Base-by-base conservation (phyloP, 2,329 filamentous ascomycete genomes). In the Aspergillus quadrilineatus region DNA sequence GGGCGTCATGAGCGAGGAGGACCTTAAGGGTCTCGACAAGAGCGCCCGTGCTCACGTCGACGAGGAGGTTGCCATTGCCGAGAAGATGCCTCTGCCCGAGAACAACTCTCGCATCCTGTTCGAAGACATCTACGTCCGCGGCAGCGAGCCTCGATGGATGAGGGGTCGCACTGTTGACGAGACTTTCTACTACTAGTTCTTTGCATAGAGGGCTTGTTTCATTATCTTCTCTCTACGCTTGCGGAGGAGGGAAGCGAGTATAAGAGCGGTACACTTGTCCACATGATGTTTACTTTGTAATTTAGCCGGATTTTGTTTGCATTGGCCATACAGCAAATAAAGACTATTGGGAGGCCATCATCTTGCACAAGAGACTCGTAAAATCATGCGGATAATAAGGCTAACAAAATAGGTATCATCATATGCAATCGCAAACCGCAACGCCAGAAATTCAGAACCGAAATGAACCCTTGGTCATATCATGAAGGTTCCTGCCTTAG, bases 21-120 rank as follows among this genome's bases (percentile, higher is more conserved):
- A 97, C 80, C 88, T 99, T 76, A 99, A 99, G 89, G 76, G 77
- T 65, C 87, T 99, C 67, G 94, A 99, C 83, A 97, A 97, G 86
- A 86, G 95, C 71, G 92, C 94, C 15, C 88, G 92, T 73, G 82
- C 79, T 73, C 82, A 87, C 71, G 91, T 99, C 72, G 92, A 94
- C 75, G 87, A 85, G 65, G 93, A 99, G 83, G 93, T 97, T 56
- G 89, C 89, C 60, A 83, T 85, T 69, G 94, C 94, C 53, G 94
- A 99, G 86, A 83, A 86, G 69, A 97, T 97, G 91, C 76, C 85
- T 41, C 76, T 80, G 46, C 94, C 94, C 30, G 91, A 96, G 48
- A 75, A 88, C 56, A 95, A 85, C 60, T 80, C 87, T 53, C 84
- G 91, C 77, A 94, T 94, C 67, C 83, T 99, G 67, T 99, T 85